Conservation (phyloP, 2,329 filamentous ascomycete species). For the Ascochyta clinopodiicola region DNA sequence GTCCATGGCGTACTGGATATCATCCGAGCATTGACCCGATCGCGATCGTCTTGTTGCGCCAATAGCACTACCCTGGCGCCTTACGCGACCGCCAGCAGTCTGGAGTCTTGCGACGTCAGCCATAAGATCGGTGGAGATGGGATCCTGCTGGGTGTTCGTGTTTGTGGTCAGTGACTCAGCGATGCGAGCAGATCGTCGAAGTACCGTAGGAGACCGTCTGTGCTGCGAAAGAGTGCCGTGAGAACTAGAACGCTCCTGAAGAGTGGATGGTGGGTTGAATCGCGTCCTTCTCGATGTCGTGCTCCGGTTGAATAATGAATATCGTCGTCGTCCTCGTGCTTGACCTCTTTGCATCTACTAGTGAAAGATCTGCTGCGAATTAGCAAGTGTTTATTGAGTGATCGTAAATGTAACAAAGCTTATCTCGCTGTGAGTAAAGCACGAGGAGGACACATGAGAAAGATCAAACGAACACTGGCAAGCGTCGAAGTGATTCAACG, state of each 20-base stretch:
- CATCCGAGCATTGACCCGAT: slow-evolving; percentile 34
- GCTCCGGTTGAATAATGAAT: slow-evolving; percentile 37
- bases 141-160: slow-evolving; percentile 23
- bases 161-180: slow-evolving; percentile 40
- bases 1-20: slow-evolving; percentile 48
- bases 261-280: slow-evolving; percentile 27
- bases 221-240: slow-evolving; percentile 25
- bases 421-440: not conserved
- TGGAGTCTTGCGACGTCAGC: slow-evolving; percentile 48
- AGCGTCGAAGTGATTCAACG: not conserved
- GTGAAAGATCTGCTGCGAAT: not conserved
- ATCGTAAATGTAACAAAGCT: not conserved
- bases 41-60: slow-evolving; percentile 34
- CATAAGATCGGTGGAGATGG: slow-evolving; percentile 35
- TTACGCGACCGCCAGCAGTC: slow-evolving; percentile 40
- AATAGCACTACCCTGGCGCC: slow-evolving; percentile 32
- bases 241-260: slow-evolving; percentile 18
- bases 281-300: slow-evolving; percentile 34
- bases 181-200: slow-evolving; percentile 44
- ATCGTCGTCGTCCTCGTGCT: slow-evolving; percentile 45
- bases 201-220: slow-evolving; percentile 29
- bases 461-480: not conserved
- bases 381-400: not conserved
- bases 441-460: not conserved
- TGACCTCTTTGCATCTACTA: slow-evolving; percentile 45